Percentiles rank a stretch among this genome's conserved stretches.
Evolutionary conservation across 805 yeast genomes (phyloP).

Genomic region (Scheffersomyces stipitis): DNA sequence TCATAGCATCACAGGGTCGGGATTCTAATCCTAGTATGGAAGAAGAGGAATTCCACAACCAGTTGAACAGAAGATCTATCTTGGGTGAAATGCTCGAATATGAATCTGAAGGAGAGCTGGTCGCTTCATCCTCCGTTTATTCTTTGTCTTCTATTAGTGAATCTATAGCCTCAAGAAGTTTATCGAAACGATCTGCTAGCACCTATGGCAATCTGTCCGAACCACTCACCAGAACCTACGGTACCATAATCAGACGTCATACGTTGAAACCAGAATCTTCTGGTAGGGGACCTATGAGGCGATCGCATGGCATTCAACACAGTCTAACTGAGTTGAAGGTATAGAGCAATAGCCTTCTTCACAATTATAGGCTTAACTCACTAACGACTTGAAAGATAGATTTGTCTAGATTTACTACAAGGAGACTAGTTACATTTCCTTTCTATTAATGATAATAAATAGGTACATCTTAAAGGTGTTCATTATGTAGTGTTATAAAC

Average conservation of each 20-base stretch:
- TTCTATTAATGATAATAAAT: too few relatives aligned
- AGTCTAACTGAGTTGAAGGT: too few relatives aligned
- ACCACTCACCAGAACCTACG: slow-evolving; percentile 12
- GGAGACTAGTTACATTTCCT: too few relatives aligned
- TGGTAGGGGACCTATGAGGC: neutral
- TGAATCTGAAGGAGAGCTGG: slow-evolving; percentile 28
- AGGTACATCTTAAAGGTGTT: too few relatives aligned
- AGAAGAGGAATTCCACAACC: slow-evolving; percentile 25
- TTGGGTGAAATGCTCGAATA: slow-evolving; percentile 47
- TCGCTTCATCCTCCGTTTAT: slow-evolving; percentile 4
- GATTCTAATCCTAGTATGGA: slow-evolving; percentile 4
- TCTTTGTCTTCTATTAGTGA: neutral
- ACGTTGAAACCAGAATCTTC: neutral
- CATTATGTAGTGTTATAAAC: too few relatives aligned
- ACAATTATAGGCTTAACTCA: too few relatives aligned
- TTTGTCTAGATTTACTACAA: too few relatives aligned
- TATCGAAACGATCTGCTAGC: neutral
- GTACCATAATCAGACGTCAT: slow-evolving; percentile 11
- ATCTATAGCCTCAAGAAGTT: slow-evolving; percentile 1
- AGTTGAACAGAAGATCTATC: slow-evolving; percentile 37
- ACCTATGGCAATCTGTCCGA: neutral
- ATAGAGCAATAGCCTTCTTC: too few relatives aligned
- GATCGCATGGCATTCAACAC: neutral
- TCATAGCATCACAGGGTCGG: neutral
- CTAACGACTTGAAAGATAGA: too few relatives aligned